These are phyloP conservation scores for Chrysosporium queenslandicum DNA, from an alignment of 2,329 filamentous ascomycete genomes.

Conservation along the genomic window DNA sequence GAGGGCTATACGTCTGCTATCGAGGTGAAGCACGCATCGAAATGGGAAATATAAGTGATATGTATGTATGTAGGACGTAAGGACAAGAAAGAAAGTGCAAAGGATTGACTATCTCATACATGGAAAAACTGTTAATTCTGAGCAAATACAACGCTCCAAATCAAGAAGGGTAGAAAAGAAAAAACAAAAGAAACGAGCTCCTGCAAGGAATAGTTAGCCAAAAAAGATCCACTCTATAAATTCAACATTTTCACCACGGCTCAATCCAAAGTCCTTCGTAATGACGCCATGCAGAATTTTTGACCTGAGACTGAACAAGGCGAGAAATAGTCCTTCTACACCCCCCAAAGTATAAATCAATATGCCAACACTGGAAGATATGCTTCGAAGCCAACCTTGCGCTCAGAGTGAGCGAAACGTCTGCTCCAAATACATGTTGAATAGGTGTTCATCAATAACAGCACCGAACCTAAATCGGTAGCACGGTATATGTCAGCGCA, in stretches of 20 bases:
- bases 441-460: conserved; percentile 20
- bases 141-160: not conserved
- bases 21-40: conserved; percentile 20
- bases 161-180: not conserved
- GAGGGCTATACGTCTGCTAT: conserved; percentile 19
- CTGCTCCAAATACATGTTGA: conserved; percentile 16
- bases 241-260: not conserved
- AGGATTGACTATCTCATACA: not conserved
- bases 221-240: not conserved
- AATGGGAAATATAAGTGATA: conserved; percentile 12
- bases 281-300: not conserved
- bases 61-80: not conserved
- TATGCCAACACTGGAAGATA: not conserved
- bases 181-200: not conserved
- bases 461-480: conserved; percentile 20
- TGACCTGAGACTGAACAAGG: not conserved
- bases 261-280: not conserved
- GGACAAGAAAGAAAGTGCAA: not conserved
- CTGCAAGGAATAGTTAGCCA: not conserved
- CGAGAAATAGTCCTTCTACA: not conserved
- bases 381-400: not conserved
- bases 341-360: not conserved
- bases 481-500: not conserved
- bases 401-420: conserved; percentile 8
- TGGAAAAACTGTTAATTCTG: not conserved